phyloP scores from a whole-genome alignment of 345 rosid genomes.

The Syzygium grande region DNA sequence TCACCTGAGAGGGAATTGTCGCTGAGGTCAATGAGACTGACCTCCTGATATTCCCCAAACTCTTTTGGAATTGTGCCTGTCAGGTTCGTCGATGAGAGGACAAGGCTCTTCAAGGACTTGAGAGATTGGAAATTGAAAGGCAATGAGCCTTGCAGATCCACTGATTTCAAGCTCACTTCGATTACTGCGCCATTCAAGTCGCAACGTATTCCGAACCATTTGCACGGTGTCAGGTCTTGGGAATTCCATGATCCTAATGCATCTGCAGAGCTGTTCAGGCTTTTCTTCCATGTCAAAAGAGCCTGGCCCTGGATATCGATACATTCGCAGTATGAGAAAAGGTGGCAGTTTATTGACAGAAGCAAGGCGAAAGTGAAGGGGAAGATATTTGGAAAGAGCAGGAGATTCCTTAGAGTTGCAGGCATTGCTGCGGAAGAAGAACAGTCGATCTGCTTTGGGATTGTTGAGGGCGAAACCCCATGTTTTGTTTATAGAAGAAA shows the following conservation, averaged over 20 bases:
- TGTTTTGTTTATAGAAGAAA: constrained; percentile 8
- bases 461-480: constrained; percentile 14
- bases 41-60: constrained; percentile 7
- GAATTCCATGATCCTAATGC: constrained; percentile 9
- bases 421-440: constrained; percentile 19
- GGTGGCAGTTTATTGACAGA: neutral
- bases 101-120: constrained; percentile 9
- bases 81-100: constrained; percentile 8
- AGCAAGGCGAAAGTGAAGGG: constrained; percentile 9
- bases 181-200: constrained; percentile 2
- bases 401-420: constrained; percentile 25
- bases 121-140: constrained; percentile 7
- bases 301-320: constrained; percentile 12
- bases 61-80: constrained; percentile 8
- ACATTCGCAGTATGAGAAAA: neutral
- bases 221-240: constrained; percentile 2
- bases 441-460: constrained; percentile 12
- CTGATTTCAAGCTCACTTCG: constrained; percentile 3
- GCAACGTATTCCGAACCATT: constrained; percentile 12
- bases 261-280: constrained; percentile 3
- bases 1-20: constrained; percentile 8
- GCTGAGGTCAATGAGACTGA: constrained; percentile 4
- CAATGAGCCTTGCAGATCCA: constrained; percentile 7
- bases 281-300: constrained; percentile 12
- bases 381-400: constrained; percentile 10